Evolutionary conservation across 176 grass and related monocot genomes (phyloP).

Genomic region (Alopecurus myosuroides): DNA sequence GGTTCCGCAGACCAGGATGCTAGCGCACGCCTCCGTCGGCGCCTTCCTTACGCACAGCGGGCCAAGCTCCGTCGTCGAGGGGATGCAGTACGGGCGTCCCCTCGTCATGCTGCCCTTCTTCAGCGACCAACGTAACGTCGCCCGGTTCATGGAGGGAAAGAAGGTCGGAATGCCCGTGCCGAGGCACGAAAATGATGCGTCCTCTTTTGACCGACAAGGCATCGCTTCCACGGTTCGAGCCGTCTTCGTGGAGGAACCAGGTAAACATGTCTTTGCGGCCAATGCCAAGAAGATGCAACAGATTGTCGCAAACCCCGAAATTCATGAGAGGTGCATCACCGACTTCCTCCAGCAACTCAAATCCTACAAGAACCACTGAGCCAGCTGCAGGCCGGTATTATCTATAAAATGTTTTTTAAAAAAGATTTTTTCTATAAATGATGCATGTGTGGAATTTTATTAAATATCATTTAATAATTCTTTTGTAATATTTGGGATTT

Average conservation of each 20-base stretch:
- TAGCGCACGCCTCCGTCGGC: slow-evolving; percentile 12
- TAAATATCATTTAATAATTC: too few relatives aligned
- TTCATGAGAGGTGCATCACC: not conserved
- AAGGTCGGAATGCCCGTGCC: not conserved
- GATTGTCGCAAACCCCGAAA: not conserved
- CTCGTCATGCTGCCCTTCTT: not conserved
- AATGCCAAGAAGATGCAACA: not conserved
- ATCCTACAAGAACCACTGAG: not conserved
- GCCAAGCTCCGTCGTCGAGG: not conserved
- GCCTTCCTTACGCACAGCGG: slow-evolving; percentile 53
- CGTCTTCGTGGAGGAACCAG: not conserved
- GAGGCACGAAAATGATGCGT: not conserved
- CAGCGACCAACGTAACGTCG: not conserved
- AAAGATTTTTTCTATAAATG: too few relatives aligned
- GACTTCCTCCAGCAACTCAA: not conserved
- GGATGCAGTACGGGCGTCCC: not conserved
- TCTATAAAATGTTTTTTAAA: too few relatives aligned
- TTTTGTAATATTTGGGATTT: too few relatives aligned
- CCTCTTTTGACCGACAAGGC: not conserved
- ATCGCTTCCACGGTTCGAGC: not conserved
- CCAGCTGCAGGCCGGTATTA: too few relatives aligned
- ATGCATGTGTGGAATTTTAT: too few relatives aligned
- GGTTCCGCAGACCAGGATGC: slow-evolving; percentile 37
- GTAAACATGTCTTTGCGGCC: not conserved
- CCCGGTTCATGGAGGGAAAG: not conserved